Base-by-base conservation (phyloP, 495 filamentous ascomycete genomes). In the Amorphotheca resinae region DNA sequence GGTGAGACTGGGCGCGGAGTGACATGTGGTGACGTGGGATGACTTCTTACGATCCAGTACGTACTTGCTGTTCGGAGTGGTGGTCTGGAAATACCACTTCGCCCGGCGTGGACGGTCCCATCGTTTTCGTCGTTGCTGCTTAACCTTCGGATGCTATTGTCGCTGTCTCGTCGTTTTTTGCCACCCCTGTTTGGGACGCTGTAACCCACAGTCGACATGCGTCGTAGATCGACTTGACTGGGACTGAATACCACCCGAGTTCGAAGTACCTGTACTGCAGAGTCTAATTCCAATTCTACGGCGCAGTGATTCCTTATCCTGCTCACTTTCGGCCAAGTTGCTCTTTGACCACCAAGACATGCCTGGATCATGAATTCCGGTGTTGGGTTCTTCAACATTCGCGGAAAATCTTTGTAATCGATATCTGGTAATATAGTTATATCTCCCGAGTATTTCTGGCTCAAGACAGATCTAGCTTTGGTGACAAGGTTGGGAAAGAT, bases 381-480 rank as follows among this genome's bases (percentile, higher is more conserved):
- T 0, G 82, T 93, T n/a, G 88, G 88, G 44, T 95, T 95, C 45
- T 71, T 80, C 17, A 95, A 61, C 25, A 94, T 80, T 14, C 72
- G 69, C 2, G 79, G 84, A 25, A 93, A 76, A 48, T 93, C 79
- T 4, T 72, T 66, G 23, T 81, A 77, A 1, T 73, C 68, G 38
- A 93, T 80, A 42, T 84, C 76, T 0, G 88, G 88, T 38, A 93
- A 73, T 40, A 95, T 95, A 35, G 83, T 95, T 58, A 95, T 93
- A 59, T 95, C 87, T n/a, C 89, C 89, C 2, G 81, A 84, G 51
- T 95, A 95, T 48, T 81, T 85, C 53, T 95, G 88, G 48, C 79
- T 87, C 37, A 95, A 65, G 16, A 95, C 79, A 0, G 82, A 86
- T 22, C 78, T 72, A 5, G 76, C 64, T 54, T 95, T 95, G 23